These are phyloP conservation scores for Paramecium pentaurelia DNA, from an alignment of 73 alveolate species.

Conservation along the genomic window DNA sequence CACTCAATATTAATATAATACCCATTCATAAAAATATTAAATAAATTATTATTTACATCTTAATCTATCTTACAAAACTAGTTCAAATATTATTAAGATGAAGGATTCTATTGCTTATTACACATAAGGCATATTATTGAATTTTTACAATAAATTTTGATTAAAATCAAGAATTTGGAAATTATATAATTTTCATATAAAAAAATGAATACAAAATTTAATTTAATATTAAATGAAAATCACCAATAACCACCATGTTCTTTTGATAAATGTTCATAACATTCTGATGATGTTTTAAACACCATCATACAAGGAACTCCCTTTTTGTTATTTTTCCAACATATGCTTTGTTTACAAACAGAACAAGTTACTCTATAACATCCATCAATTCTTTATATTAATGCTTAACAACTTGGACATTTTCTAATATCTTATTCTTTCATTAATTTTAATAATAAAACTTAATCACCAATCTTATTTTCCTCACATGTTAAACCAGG, in stretches of 20 bases:
- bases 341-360: not conserved
- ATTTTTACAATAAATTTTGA: not conserved
- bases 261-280: constrained; percentile 34
- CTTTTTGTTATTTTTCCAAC: not conserved
- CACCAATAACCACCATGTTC: constrained; percentile 42
- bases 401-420: constrained; percentile 6
- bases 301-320: constrained; percentile 18
- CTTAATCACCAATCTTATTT: constrained; percentile 8
- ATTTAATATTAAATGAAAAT: not conserved
- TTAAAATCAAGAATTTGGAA: not conserved
- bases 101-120: too few species aligned
- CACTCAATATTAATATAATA: not conserved
- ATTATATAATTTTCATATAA: too few species aligned
- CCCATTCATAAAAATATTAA: not conserved
- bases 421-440: constrained; percentile 22
- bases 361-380: constrained; percentile 41
- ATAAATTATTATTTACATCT: not conserved
- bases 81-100: too few species aligned
- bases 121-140: not conserved
- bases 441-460: not conserved
- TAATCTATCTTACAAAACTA: not conserved
- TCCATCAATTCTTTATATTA: not conserved
- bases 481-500: constrained; percentile 50
- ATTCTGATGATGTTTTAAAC: not conserved
- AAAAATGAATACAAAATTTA: not conserved